These are phyloP conservation scores for Scedosporium dehoogii DNA, from an alignment of 2,329 filamentous ascomycete species.

Conservation along the genomic window DNA sequence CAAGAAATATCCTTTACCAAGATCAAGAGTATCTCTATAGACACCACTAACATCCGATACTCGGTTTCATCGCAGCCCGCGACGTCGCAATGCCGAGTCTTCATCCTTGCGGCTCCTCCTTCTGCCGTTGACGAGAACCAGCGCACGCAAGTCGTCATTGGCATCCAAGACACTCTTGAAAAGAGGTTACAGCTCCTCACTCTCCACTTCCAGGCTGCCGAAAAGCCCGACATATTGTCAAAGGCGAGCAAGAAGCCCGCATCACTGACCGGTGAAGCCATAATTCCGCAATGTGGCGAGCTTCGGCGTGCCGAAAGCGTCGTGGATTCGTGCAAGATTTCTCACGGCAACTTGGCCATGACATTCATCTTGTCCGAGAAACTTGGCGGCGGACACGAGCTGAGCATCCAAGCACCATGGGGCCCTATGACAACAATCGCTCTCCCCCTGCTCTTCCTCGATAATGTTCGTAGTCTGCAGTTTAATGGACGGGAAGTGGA, in stretches of 20 bases:
- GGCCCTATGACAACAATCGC: constrained; percentile 57
- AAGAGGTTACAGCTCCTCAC: constrained; percentile 59
- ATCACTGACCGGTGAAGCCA: constrained; percentile 10
- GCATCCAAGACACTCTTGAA: constrained; percentile 60
- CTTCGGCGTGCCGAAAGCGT: constrained; percentile 55
- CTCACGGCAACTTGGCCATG: constrained; percentile 56
- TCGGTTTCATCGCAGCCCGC: constrained; percentile 44
- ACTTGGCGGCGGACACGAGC: constrained; percentile 50
- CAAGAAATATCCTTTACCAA: constrained; percentile 65
- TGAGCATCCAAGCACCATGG: constrained; percentile 70
- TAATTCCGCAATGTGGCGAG: constrained; percentile 22
- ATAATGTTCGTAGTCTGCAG: constrained; percentile 50
- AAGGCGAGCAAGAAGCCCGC: constrained; percentile 13
- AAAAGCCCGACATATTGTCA: constrained; percentile 18
- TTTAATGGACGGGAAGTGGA: constrained; percentile 41
- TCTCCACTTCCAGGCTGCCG: constrained; percentile 42
- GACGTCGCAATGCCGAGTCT: constrained; percentile 47
- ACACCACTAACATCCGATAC: constrained; percentile 51
- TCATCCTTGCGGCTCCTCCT: constrained; percentile 53
- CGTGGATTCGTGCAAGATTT: constrained; percentile 61
- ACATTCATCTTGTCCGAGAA: constrained; percentile 62
- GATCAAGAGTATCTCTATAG: constrained; percentile 56
- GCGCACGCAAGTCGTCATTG: constrained; percentile 50
- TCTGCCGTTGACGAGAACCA: constrained; percentile 43
- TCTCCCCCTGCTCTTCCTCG: constrained; percentile 48